phyloP scores from a whole-genome alignment of 176 grass and related monocot genomes.

The Musa beccarii region DNA sequence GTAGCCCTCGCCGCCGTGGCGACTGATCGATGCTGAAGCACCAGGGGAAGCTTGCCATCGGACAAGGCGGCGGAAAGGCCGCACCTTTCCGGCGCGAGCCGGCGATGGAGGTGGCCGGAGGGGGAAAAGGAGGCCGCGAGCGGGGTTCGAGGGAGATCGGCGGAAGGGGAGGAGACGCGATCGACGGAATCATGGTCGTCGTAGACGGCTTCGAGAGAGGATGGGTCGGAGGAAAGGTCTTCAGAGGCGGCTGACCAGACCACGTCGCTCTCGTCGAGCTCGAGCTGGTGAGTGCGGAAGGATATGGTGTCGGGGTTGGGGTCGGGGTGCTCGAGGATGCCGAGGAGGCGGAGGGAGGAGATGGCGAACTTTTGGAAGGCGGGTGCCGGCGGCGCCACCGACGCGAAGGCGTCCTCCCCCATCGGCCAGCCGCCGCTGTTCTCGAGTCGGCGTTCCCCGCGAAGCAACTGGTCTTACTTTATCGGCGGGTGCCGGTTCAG shows the following conservation, averaged over 20 bases:
- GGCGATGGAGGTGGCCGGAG: not conserved
- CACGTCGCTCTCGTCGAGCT: conserved; percentile 1
- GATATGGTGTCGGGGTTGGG: conserved; percentile 10
- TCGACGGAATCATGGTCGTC: not conserved
- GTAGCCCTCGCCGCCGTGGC: not conserved
- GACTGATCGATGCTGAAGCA: conserved; percentile 4
- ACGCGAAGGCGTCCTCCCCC: conserved; percentile 1
- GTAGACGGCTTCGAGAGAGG: not conserved
- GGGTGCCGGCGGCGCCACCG: conserved; percentile 32
- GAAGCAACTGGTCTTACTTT: not conserved
- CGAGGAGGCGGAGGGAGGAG: conserved; percentile 57
- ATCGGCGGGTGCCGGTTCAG: not conserved
- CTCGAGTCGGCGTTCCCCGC: not conserved
- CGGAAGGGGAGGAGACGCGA: not conserved
- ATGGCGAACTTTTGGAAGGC: conserved; percentile 3
- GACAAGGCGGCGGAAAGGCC: not conserved
- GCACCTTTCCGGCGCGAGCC: not conserved
- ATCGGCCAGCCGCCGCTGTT: not conserved
- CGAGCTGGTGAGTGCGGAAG: conserved; percentile 13
- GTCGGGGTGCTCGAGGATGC: conserved; percentile 54
- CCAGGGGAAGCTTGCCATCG: not conserved
- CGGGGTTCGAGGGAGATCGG: not conserved
- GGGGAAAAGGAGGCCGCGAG: not conserved
- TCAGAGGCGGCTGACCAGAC: not conserved
- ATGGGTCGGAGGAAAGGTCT: too few species aligned